Evolutionary conservation across 2,329 filamentous ascomycete genomes (phyloP).

Genomic region (Cladosporium sp.): DNA sequence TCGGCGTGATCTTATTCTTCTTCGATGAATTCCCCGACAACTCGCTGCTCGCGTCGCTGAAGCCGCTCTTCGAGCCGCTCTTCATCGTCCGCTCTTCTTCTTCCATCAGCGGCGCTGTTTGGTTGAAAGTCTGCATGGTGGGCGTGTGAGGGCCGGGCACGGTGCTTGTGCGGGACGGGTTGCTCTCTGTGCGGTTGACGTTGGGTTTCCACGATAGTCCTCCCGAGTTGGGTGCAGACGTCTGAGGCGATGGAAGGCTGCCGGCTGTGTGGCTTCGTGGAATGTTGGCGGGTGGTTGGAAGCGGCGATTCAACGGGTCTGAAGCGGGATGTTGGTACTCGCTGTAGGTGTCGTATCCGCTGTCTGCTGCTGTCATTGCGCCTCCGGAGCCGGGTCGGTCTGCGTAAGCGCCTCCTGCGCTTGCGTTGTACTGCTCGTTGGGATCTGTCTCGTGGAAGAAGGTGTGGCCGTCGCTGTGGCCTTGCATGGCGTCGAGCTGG

Average conservation of each 20-base stretch:
- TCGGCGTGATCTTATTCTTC: conserved; percentile 50
- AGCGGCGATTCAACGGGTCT: conserved; percentile 27
- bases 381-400: conserved; percentile 23
- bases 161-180: neutral
- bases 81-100: conserved; percentile 24
- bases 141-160: conserved; percentile 52
- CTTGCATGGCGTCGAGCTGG: conserved; percentile 31
- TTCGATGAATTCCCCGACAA: conserved; percentile 33
- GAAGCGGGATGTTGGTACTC: conserved; percentile 30
- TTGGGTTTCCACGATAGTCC: conserved; percentile 32
- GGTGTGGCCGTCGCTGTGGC: conserved; percentile 1
- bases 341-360: conserved; percentile 29
- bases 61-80: conserved; percentile 19
- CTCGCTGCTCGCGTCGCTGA: conserved; percentile 34
- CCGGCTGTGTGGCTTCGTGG: neutral
- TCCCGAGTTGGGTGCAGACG: conserved; percentile 26
- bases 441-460: conserved; percentile 18
- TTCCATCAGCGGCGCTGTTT: conserved; percentile 34
- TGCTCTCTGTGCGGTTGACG: conserved; percentile 15
- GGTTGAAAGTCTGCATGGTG: conserved; percentile 29
- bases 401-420: conserved; percentile 23
- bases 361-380: conserved; percentile 25
- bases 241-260: conserved; percentile 27
- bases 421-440: conserved; percentile 11
- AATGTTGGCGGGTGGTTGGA: conserved; percentile 7